Conservation (phyloP, 1,284 basidiomycete species). For the Xerocomus cyaneibrunnescens region DNA sequence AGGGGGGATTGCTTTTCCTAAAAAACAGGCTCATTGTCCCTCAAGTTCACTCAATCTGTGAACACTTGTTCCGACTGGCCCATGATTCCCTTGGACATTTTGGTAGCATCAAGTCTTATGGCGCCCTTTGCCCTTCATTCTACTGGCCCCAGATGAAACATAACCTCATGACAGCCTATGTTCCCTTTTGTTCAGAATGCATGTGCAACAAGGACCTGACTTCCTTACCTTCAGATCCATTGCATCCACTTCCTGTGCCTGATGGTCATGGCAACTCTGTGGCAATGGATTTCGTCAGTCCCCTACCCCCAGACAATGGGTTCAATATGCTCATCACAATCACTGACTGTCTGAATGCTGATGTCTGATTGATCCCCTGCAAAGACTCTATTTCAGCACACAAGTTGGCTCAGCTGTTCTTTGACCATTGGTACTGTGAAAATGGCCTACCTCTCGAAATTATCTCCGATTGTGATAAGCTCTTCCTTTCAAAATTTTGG, state of each 20-base stretch:
- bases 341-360: background rate
- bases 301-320: background rate
- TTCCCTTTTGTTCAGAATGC: background rate
- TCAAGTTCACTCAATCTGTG: background rate
- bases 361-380: background rate
- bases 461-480: too few relatives aligned
- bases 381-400: too few relatives aligned
- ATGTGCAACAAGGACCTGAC: background rate
- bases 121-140: accelerated
- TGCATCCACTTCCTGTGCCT: background rate
- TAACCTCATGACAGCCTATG: background rate
- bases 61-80: background rate
- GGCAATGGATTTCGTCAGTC: background rate
- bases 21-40: background rate
- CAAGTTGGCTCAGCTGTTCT: background rate
- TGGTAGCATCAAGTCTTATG: too few relatives aligned
- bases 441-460: too few relatives aligned
- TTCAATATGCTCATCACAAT: background rate
- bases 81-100: background rate
- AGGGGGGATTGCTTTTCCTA: background rate
- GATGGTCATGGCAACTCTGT: background rate
- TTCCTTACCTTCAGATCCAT: background rate
- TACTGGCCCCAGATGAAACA: background rate
- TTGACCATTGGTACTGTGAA: background rate
- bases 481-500: too few relatives aligned